A percentile compares a stretch with the other conserved stretches of the same genome.
These are phyloP conservation scores for Arctostaphylos glauca DNA, from an alignment of 148 eudicot species.

Conservation along the genomic window DNA sequence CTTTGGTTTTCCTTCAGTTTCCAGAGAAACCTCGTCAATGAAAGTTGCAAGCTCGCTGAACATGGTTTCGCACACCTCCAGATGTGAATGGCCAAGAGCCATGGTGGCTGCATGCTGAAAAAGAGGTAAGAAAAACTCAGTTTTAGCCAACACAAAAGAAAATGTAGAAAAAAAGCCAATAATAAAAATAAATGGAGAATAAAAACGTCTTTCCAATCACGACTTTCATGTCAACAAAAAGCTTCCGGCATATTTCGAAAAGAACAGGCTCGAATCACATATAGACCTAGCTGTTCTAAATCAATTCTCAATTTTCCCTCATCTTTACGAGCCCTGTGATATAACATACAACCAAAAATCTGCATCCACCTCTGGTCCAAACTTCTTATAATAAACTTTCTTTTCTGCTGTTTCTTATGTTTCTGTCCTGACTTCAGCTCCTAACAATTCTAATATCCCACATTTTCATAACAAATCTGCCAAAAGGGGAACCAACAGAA, in stretches of 20 bases:
- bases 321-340: background rate
- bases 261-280: conserved; percentile 1
- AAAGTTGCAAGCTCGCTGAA: conserved; percentile 89
- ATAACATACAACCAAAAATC: background rate
- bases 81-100: conserved; percentile 99
- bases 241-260: background rate
- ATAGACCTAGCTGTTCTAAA: background rate
- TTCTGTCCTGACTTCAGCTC: background rate
- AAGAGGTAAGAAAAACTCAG: background rate
- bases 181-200: background rate
- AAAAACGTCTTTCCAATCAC: background rate
- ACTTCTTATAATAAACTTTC: background rate
- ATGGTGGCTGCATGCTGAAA: conserved; percentile 94
- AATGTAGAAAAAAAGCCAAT: background rate
- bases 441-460: background rate
- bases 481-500: background rate
- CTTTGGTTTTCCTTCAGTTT: conserved; percentile 93
- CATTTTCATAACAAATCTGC: background rate
- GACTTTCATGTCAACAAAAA: conserved; percentile 8
- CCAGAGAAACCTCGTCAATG: conserved; percentile 80
- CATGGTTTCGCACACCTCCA: conserved; percentile 90
- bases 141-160: background rate
- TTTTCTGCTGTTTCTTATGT: background rate
- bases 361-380: background rate
- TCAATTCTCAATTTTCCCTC: background rate